Conservation (phyloP, 305 asterid genomes). For the Fraxinus baroniana region DNA sequence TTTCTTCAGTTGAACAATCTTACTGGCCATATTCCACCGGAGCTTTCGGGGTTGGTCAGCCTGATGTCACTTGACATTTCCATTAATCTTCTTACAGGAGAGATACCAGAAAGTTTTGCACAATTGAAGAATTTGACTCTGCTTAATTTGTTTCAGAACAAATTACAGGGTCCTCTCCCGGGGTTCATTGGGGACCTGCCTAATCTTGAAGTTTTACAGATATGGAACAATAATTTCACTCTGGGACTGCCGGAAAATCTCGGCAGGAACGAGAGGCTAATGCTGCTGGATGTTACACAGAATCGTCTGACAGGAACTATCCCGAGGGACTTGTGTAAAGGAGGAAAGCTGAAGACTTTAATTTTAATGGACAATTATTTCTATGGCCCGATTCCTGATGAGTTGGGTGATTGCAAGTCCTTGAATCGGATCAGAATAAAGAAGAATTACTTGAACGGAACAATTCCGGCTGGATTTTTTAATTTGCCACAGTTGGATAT, state of each 20-base stretch:
- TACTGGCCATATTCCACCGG: constrained; percentile 65
- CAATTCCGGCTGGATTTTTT: constrained; percentile 68
- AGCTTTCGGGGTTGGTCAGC: constrained; percentile 57
- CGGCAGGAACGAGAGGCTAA: constrained; percentile 57
- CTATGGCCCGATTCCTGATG: constrained; percentile 62
- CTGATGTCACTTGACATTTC: constrained; percentile 81
- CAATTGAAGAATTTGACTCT: constrained; percentile 57
- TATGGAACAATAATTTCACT: constrained; percentile 88
- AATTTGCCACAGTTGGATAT: constrained; percentile 54
- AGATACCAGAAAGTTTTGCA: constrained; percentile 56
- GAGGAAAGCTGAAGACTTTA: constrained; percentile 47
- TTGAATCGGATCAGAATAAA: constrained; percentile 45
- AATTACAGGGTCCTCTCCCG: constrained; percentile 70
- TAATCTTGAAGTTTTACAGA: constrained; percentile 65
- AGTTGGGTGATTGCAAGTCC: constrained; percentile 64
- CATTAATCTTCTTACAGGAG: constrained; percentile 55
- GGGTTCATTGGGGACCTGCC: constrained; percentile 71
- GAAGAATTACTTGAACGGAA: constrained; percentile 70
- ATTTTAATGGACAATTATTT: constrained; percentile 71
- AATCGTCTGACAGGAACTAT: constrained; percentile 70
- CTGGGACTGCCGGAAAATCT: constrained; percentile 66
- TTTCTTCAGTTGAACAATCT: constrained; percentile 73
- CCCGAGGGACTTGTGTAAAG: constrained; percentile 63
- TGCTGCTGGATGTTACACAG: constrained; percentile 52
- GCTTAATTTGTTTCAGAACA: constrained; percentile 60